Conservation (phyloP, 371 early-diverging fungal genomes). For the Rhizopus microsporus region DNA sequence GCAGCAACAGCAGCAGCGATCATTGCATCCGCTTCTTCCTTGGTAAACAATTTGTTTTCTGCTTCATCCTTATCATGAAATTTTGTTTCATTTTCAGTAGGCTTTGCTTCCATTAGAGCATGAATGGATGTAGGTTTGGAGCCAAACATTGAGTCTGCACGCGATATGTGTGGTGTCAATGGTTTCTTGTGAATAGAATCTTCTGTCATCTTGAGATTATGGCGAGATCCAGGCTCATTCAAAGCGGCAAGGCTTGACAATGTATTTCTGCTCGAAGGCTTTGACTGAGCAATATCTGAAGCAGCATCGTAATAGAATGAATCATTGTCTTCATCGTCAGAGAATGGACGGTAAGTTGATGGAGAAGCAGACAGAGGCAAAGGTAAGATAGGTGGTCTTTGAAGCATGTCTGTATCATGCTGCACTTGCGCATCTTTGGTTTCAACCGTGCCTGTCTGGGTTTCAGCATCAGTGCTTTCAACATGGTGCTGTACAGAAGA, state of each 20-base stretch:
- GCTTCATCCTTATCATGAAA: not conserved
- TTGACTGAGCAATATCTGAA: slow-evolving; percentile 7
- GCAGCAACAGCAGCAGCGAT: slow-evolving; percentile 44
- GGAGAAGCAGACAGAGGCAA: not conserved
- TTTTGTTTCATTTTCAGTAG: not conserved
- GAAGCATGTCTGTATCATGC: slow-evolving; percentile 3
- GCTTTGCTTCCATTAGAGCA: slow-evolving; percentile 46
- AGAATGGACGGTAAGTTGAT: slow-evolving; percentile 7
- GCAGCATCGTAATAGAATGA: slow-evolving; percentile 19
- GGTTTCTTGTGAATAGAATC: not conserved
- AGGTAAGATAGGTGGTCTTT: not conserved
- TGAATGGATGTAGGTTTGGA: slow-evolving; percentile 63
- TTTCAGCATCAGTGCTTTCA: slow-evolving; percentile 1
- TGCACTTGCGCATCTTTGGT: slow-evolving; percentile 18
- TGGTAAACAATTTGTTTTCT: slow-evolving; percentile 20
- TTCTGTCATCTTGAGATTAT: not conserved
- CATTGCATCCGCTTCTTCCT: slow-evolving; percentile 36
- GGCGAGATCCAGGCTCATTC: slow-evolving; percentile 3
- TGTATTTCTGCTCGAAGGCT: slow-evolving; percentile 18
- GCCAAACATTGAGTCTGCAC: slow-evolving; percentile 52
- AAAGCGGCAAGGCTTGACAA: slow-evolving; percentile 8
- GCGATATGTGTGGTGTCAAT: not conserved
- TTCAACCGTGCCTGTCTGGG: not conserved
- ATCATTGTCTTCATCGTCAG: slow-evolving; percentile 14
- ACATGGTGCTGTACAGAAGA: not conserved